Conservation (phyloP, 306 rosid genomes). For the Aeschynomene evenia region DNA sequence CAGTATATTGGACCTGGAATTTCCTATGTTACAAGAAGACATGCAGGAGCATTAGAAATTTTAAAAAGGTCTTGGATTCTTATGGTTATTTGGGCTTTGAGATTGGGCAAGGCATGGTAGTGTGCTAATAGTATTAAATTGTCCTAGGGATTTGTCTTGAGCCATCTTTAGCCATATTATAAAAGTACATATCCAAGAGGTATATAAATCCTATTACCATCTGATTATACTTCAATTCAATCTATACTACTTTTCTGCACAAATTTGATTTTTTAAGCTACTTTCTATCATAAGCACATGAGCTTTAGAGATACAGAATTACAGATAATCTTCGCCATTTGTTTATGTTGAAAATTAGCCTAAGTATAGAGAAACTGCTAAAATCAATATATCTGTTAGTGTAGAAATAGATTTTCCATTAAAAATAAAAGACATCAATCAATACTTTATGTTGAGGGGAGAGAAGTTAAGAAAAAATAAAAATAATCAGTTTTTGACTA, state of each 20-base stretch:
- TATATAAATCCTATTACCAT: neutral
- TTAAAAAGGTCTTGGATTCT: neutral
- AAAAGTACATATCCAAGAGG: slow-evolving; percentile 6
- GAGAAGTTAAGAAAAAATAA: slow-evolving; percentile 18
- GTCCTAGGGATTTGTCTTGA: slow-evolving; percentile 3
- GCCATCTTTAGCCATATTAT: neutral
- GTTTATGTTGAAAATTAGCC: slow-evolving; percentile 16
- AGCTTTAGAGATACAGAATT: slow-evolving; percentile 1
- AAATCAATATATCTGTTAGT: slow-evolving; percentile 1
- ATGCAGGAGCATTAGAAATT: neutral
- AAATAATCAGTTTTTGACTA: slow-evolving; percentile 20
- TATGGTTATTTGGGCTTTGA: neutral
- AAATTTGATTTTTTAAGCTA: neutral
- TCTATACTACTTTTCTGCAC: slow-evolving; percentile 8
- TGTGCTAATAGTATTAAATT: neutral
- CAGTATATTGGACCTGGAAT: neutral
- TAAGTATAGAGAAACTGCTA: neutral
- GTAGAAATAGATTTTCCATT: slow-evolving; percentile 4
- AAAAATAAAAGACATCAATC: slow-evolving; percentile 11
- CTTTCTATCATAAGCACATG: neutral
- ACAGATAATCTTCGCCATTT: slow-evolving; percentile 15
- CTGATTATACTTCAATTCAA: slow-evolving; percentile 2
- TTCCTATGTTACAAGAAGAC: neutral
- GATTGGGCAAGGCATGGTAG: neutral
- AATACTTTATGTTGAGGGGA: neutral